Conservation (phyloP, 2,329 filamentous ascomycete species). For the Pseudopithomyces chartarum region DNA sequence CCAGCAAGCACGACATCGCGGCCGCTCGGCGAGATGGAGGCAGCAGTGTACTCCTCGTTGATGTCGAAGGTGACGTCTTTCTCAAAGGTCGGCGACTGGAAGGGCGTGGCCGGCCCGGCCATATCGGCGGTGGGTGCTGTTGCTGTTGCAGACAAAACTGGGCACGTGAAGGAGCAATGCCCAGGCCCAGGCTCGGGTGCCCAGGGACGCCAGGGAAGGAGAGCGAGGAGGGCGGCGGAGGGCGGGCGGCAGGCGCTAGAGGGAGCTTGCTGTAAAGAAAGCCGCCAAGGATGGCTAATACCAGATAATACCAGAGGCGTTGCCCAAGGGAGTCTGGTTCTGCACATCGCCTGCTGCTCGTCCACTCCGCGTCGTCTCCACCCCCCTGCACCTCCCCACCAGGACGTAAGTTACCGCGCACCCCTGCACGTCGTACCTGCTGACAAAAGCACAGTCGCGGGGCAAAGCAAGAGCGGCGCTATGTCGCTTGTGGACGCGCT, state of each 20-base stretch:
- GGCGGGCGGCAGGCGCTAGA: neutral
- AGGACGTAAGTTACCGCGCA: no score
- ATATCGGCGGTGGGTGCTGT: constrained; percentile 15
- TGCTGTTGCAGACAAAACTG: constrained; percentile 19
- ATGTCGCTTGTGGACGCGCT: neutral
- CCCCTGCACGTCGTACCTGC: no score
- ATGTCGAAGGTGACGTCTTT: constrained; percentile 84
- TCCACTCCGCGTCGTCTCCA: no score
- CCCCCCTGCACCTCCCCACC: no score
- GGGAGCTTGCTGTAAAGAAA: neutral
- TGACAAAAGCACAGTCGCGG: no score
- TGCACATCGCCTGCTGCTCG: no score
- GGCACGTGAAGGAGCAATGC: constrained; percentile 15
- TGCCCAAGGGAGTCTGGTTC: no score
- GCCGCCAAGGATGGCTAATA: no score
- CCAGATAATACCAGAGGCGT: no score
- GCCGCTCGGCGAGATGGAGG: constrained; percentile 89
- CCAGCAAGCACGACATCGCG: constrained; percentile 90
- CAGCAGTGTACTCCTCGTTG: constrained; percentile 78
- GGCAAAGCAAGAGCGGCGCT: neutral
- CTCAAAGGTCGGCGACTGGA: constrained; percentile 86
- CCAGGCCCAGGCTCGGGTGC: no score
- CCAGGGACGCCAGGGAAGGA: no score
- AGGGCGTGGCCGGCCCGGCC: constrained; percentile 58
- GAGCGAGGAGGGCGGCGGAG: neutral